phyloP scores from a whole-genome alignment of 352 stramenopile genomes.

The Pythium angustatum region DNA sequence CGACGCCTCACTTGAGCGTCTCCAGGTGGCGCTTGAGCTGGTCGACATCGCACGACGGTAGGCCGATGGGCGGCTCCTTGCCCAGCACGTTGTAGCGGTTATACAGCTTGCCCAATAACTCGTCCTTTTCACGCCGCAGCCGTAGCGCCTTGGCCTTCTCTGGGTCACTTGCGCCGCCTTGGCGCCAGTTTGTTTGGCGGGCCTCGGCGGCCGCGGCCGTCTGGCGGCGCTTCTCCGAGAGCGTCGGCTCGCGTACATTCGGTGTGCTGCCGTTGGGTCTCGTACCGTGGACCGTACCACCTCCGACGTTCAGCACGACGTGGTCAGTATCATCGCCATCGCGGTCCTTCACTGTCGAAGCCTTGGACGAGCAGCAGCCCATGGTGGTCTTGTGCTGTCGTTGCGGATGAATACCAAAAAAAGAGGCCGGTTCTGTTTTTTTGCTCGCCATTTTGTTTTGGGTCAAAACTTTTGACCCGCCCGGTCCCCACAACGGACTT shows the following conservation, averaged over 20 bases:
- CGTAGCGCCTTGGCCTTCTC: constrained; percentile 66
- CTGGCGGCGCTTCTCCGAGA: constrained; percentile 65
- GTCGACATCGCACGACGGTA: constrained; percentile 76
- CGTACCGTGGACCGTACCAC: constrained; percentile 19
- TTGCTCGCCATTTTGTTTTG: not conserved
- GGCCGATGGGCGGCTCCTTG: constrained; percentile 76
- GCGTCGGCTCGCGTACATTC: constrained; percentile 40
- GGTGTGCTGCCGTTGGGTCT: not conserved
- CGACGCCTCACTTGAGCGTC: constrained; percentile 38
- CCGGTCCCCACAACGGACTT: too few relatives aligned
- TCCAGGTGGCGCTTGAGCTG: constrained; percentile 79
- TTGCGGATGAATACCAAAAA: too few relatives aligned
- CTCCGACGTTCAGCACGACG: constrained; percentile 12
- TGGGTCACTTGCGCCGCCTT: constrained; percentile 60
- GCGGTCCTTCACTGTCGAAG: constrained; percentile 37
- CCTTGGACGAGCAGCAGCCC: constrained; percentile 74
- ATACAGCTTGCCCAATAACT: constrained; percentile 80
- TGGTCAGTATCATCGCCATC: constrained; percentile 21
- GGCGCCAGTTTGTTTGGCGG: constrained; percentile 73
- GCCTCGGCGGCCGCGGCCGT: constrained; percentile 67
- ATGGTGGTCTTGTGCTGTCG: constrained; percentile 31
- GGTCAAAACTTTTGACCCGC: too few relatives aligned
- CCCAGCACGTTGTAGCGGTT: constrained; percentile 76
- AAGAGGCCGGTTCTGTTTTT: not conserved
- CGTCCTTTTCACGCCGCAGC: constrained; percentile 79